Evolutionary conservation across 1,139 yeast species (phyloP), one percentile per base, ranked within the genome.

Genomic region (Debaryomyces fabryi): DNA sequence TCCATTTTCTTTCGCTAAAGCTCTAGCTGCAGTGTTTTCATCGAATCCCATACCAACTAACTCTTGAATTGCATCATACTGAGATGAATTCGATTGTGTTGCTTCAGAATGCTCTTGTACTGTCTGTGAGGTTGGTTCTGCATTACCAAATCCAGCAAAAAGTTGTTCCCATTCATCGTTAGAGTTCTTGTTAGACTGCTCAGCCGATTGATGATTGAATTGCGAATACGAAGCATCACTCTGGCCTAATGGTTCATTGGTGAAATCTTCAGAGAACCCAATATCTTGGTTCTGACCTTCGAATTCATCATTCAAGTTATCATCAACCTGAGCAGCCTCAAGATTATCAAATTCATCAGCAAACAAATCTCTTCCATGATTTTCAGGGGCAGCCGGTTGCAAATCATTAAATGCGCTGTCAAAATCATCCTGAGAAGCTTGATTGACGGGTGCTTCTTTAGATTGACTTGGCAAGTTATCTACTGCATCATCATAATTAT

Each of bases 151-250:
- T 0, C 96, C 96, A 2, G 96, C 95, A 72, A 91, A 91, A 29
- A 91, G 77, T 67, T 90, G 95, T 60, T 91, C 97, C 97, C 97
- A 91, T 65, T 91, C 97, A 60, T 89, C 96, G 49, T 80, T 79
- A n/a, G 56, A 45, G 21, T 53, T 48, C 7, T 42, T 42, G 13
- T 49, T 52, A 4, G 53, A 46, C 44, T 37, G 55, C 52, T 32
- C 54, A 9, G 13, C 15, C 29, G 39, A 18, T 30, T 29, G 36
- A 10, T 23, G 33, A 7, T 35, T 39, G 35, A 47, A 45, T 10
- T 41, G 39, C 13, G 49, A 47, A 41, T 47, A 45, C 2, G 32
- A 20, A 6, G 49, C 37, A 12, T 29, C 40, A 15, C 34, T 40
- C 12, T 27, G 18, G 13, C 52, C 49, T 16, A 41, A 23, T 9